Percentiles rank a stretch among this genome's conserved stretches.
These are phyloP conservation scores for Artemisia argyi DNA, from an alignment of 129 eudicot species.

Conservation along the genomic window DNA sequence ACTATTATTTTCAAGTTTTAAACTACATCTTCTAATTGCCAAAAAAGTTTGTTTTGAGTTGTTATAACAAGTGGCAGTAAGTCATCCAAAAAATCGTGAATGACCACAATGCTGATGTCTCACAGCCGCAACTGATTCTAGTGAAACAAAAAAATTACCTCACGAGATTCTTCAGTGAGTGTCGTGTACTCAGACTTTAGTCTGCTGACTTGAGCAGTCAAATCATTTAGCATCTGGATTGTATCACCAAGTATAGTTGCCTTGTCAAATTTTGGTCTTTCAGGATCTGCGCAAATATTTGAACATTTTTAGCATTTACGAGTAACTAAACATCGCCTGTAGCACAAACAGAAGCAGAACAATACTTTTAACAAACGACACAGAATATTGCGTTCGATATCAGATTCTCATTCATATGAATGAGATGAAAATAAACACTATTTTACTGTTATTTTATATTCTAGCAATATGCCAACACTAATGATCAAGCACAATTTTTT, in stretches of 20 bases:
- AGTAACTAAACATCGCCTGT: slow-evolving; percentile 15
- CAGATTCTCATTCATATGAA: neutral
- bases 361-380: neutral
- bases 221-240: slow-evolving; percentile 77
- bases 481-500: neutral
- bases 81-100: slow-evolving; percentile 6
- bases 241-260: slow-evolving; percentile 89
- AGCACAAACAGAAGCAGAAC: neutral
- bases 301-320: slow-evolving; percentile 19
- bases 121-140: neutral
- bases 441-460: neutral
- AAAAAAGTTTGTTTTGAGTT: neutral
- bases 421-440: slow-evolving; percentile 1
- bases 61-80: slow-evolving; percentile 8
- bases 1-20: neutral
- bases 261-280: slow-evolving; percentile 94
- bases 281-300: slow-evolving; percentile 65
- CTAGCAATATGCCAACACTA: slow-evolving; percentile 18
- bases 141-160: slow-evolving; percentile 45
- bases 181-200: slow-evolving; percentile 73
- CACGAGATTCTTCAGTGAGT: slow-evolving; percentile 85
- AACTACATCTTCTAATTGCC: neutral
- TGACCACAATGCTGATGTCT: neutral
- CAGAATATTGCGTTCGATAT: slow-evolving; percentile 14
- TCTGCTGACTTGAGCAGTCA: slow-evolving; percentile 76